Percentiles rank a stretch among this genome's conserved stretches.
phyloP scores from a whole-genome alignment of 208 protist species.

The Angomonas ambiguus region DNA sequence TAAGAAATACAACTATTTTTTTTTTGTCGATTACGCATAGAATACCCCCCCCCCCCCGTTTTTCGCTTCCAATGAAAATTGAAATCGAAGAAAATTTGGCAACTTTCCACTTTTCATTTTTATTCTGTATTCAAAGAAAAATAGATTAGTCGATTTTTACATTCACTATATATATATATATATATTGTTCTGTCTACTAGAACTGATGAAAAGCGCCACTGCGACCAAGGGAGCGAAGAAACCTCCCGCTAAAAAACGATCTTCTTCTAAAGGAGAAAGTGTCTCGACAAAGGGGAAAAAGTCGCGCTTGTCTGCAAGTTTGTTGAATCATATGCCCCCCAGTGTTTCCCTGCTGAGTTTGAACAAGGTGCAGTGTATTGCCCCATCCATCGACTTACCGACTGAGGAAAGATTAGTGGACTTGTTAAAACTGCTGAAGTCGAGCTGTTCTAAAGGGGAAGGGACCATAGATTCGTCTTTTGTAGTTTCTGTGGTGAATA shows the following conservation, averaged over 20 bases:
- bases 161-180: not conserved
- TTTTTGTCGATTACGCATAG: not conserved
- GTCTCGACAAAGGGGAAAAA: not conserved
- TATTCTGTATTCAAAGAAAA: not conserved
- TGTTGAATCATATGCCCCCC: not conserved
- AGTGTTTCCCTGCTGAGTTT: not conserved
- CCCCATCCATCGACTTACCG: not conserved
- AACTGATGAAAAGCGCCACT: not conserved
- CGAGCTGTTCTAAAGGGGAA: not conserved
- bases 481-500: not conserved
- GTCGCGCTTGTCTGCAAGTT: not conserved
- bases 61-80: not conserved
- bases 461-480: not conserved
- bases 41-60: not conserved
- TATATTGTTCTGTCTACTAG: not conserved
- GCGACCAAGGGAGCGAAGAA: not conserved
- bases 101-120: not conserved
- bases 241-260: not conserved
- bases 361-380: not conserved
- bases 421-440: not conserved
- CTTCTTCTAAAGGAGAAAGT: not conserved
- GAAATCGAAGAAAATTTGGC: not conserved
- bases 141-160: not conserved
- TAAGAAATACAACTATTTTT: constrained; percentile 7
- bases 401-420: not conserved